These are phyloP conservation scores for Pugionium cornutum DNA, from an alignment of 345 rosid species.

Conservation along the genomic window DNA sequence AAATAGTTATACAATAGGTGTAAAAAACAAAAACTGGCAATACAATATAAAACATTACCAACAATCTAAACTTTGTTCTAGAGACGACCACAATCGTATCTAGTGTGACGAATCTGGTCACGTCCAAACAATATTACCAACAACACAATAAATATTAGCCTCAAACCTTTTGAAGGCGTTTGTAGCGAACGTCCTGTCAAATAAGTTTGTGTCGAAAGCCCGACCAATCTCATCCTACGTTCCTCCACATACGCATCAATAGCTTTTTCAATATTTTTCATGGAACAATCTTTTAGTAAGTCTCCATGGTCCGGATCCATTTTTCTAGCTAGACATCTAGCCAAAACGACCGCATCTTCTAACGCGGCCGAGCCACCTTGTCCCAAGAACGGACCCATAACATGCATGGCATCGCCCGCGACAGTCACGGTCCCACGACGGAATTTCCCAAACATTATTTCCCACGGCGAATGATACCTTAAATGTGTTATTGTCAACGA, in stretches of 20 bases:
- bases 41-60: too few relatives aligned
- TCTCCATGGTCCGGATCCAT: constrained; percentile 28
- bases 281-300: constrained; percentile 2
- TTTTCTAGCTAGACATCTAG: constrained; percentile 47
- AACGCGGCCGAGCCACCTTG: constrained; percentile 54
- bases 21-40: too few relatives aligned
- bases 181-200: constrained; percentile 36
- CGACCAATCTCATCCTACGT: constrained; percentile 39
- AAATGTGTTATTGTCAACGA: constrained; percentile 43
- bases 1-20: too few relatives aligned
- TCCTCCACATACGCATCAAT: constrained; percentile 39
- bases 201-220: constrained; percentile 41
- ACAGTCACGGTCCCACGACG: constrained; percentile 51
- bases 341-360: constrained; percentile 59
- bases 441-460: constrained; percentile 41
- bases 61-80: not conserved
- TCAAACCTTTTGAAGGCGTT: constrained; percentile 27
- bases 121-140: constrained; percentile 38
- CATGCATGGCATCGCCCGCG: constrained; percentile 58
- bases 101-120: constrained; percentile 32
- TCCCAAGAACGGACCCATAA: constrained; percentile 55
- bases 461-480: constrained; percentile 51
- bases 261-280: constrained; percentile 34
- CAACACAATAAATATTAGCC: constrained; percentile 35
- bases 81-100: constrained; percentile 38